Percentiles rank a stretch among this genome's conserved stretches.
Evolutionary conservation across 495 filamentous ascomycete species (phyloP).

Genomic region (Haplographium delicatum): DNA sequence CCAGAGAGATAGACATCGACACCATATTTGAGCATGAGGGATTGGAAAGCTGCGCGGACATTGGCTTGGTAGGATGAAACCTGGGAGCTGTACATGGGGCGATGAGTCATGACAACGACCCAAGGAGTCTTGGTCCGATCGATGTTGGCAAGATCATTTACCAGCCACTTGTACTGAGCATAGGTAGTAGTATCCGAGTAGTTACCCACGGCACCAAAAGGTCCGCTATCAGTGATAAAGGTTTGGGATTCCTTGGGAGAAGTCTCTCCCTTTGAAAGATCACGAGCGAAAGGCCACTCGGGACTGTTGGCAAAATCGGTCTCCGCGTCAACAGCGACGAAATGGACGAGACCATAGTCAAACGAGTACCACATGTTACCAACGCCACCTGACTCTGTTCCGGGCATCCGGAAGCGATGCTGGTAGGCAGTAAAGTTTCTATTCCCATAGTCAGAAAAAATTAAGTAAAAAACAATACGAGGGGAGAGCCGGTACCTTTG

Average conservation of each 20-base stretch:
- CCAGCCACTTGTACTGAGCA: constrained; percentile 42
- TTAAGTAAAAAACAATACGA: no score
- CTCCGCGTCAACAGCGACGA: constrained; percentile 46
- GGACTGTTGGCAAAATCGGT: constrained; percentile 37
- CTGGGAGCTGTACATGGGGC: constrained; percentile 42
- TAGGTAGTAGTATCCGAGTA: constrained; percentile 34
- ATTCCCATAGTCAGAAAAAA: background rate
- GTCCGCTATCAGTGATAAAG: constrained; percentile 43
- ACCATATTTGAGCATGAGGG: constrained; percentile 38
- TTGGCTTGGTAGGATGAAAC: constrained; percentile 29
- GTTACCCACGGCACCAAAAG: constrained; percentile 40
- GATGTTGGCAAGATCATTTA: constrained; percentile 42
- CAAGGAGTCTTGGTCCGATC: constrained; percentile 49
- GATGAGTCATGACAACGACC: constrained; percentile 48
- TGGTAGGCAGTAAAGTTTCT: constrained; percentile 33
- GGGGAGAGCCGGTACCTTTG: constrained; percentile 26
- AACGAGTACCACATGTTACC: constrained; percentile 57
- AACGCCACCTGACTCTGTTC: constrained; percentile 34
- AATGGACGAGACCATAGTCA: constrained; percentile 50
- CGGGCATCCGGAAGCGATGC: constrained; percentile 45
- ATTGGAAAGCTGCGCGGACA: constrained; percentile 37
- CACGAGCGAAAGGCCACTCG: constrained; percentile 37
- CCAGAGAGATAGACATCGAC: constrained; percentile 49
- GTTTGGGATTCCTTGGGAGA: constrained; percentile 37
- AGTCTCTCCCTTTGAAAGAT: constrained; percentile 35